phyloP scores from a whole-genome alignment of 2,329 filamentous ascomycete species.

The Boeremia lycopersici region DNA sequence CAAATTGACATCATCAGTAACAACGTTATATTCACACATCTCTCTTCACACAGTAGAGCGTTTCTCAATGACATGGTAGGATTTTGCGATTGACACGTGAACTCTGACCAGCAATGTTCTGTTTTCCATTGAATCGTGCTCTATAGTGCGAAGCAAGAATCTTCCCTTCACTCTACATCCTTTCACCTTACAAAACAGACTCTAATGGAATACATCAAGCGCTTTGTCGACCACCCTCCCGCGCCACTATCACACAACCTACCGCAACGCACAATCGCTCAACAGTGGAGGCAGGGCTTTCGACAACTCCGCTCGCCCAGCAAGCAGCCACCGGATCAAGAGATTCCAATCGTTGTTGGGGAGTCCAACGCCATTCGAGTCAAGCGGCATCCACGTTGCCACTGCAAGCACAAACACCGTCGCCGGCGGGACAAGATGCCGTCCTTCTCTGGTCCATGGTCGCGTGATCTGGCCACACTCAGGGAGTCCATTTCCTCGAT shows the following conservation, averaged over 20 bases:
- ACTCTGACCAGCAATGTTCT: neutral
- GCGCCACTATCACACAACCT: neutral
- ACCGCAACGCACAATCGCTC: neutral
- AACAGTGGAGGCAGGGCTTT: neutral
- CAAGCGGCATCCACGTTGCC: neutral
- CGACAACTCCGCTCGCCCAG: neutral
- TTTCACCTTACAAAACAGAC: constrained; percentile 3
- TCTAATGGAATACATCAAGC: constrained; percentile 16
- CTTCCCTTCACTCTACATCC: neutral
- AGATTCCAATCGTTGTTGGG: too few relatives aligned
- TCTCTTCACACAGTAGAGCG: neutral
- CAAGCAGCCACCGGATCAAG: neutral
- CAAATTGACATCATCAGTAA: neutral
- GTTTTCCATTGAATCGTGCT: neutral
- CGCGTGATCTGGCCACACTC: constrained; percentile 30
- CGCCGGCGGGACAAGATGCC: constrained; percentile 14
- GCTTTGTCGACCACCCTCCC: neutral
- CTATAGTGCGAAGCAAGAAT: neutral
- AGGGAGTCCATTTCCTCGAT: constrained; percentile 32
- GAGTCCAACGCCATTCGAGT: neutral
- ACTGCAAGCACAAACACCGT: constrained; percentile 13
- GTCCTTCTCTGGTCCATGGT: constrained; percentile 36
- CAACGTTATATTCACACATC: neutral
- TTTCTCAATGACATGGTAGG: neutral
- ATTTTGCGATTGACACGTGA: neutral